Percentiles rank a stretch among this genome's conserved stretches.
phyloP scores from a whole-genome alignment of 305 asterid genomes.

The Caryopteris hybrid region DNA sequence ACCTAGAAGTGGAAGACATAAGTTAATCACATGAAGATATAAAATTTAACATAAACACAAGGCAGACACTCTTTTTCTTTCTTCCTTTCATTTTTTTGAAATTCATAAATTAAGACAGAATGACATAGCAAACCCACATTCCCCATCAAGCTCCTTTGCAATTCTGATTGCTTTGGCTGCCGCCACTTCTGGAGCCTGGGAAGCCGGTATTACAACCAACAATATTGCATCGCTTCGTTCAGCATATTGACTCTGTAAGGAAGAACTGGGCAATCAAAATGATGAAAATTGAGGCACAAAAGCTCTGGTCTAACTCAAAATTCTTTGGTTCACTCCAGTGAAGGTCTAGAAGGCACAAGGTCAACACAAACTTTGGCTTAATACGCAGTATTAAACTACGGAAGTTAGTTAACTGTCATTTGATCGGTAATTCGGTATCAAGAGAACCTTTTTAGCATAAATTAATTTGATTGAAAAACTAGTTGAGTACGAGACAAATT shows the following conservation, averaged over 20 bases:
- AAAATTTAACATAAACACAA: neutral
- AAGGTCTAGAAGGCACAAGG: neutral
- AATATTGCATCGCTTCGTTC: constrained; percentile 79
- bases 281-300: neutral
- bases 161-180: constrained; percentile 74
- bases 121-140: constrained; percentile 52
- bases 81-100: neutral
- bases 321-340: neutral
- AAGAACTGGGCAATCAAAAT: constrained; percentile 14
- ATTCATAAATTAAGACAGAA: constrained; percentile 17
- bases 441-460: neutral
- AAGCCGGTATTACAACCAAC: constrained; percentile 74
- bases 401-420: neutral
- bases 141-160: constrained; percentile 84
- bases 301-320: neutral
- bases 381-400: neutral
- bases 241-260: constrained; percentile 65
- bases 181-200: constrained; percentile 81
- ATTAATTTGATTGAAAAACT: neutral
- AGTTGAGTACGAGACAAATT: neutral
- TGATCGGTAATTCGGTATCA: neutral
- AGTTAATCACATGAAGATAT: neutral
- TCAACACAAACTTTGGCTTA: neutral
- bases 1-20: constrained; percentile 30
- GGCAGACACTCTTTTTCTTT: neutral